Conservation (phyloP, 2,329 filamentous ascomycete genomes). For the Fusarium pininemorale region DNA sequence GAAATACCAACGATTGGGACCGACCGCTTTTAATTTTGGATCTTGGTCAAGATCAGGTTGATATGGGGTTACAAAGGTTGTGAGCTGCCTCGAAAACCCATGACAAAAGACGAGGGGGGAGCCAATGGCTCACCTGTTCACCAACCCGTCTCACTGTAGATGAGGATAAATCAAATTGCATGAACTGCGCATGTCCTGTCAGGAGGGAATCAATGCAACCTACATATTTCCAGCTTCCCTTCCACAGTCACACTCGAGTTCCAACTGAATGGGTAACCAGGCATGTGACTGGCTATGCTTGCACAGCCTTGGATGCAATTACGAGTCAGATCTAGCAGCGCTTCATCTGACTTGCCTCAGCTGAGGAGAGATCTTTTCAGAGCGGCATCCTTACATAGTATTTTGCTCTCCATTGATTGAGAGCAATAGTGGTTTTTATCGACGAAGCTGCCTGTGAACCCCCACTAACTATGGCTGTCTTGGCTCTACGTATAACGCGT, state of each 20-base stretch:
- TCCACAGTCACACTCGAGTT: constrained; percentile 6
- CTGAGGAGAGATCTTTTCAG: background rate
- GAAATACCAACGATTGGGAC: constrained; percentile 10
- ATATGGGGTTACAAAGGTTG: background rate
- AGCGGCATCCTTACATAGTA: background rate
- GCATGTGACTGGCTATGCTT: constrained; percentile 28
- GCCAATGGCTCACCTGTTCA: background rate
- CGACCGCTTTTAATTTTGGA: constrained; percentile 17
- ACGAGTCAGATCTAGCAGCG: constrained; percentile 13
- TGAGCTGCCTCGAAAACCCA: background rate
- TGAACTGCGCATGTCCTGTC: constrained; percentile 7
- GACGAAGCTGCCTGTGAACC: background rate
- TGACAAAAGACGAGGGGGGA: background rate
- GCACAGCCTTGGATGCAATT: constrained; percentile 13
- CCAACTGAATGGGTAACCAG: constrained; percentile 22
- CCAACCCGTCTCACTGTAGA: background rate
- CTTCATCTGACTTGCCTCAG: constrained; percentile 18
- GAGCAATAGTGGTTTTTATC: background rate
- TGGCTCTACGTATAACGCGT: constrained; percentile 7
- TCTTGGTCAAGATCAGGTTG: background rate
- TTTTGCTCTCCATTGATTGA: background rate
- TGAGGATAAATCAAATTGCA: background rate
- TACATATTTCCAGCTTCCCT: constrained; percentile 22
- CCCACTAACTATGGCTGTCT: constrained; percentile 10
- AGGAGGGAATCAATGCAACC: constrained; percentile 15